These are phyloP conservation scores for Yamadazyma triangularis DNA, from an alignment of 1,139 yeast species.

Conservation along the genomic window DNA sequence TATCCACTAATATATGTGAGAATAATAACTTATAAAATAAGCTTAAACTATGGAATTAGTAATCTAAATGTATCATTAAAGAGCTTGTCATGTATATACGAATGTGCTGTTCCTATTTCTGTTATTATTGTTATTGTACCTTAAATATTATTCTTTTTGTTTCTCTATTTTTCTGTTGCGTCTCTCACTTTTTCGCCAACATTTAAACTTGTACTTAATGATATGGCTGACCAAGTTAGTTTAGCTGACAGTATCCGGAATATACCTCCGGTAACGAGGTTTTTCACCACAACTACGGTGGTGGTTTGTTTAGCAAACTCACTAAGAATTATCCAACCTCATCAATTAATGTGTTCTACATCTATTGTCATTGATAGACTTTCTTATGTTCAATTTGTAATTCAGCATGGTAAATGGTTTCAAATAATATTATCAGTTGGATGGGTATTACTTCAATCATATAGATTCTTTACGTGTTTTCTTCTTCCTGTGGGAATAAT, in stretches of 20 bases:
- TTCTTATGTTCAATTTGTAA: not conserved
- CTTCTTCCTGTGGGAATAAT: slow-evolving; percentile 36
- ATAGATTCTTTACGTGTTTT: slow-evolving; percentile 48
- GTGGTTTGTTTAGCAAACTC: slow-evolving; percentile 24
- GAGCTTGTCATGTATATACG: too few relatives aligned
- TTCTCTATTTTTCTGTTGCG: too few relatives aligned
- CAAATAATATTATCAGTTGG: not conserved
- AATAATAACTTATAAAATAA: too few relatives aligned
- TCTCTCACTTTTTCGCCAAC: too few relatives aligned
- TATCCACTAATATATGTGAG: too few relatives aligned
- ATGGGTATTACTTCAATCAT: slow-evolving; percentile 22
- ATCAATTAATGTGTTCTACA: slow-evolving; percentile 2
- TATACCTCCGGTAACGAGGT: slow-evolving; percentile 46
- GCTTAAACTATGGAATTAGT: too few relatives aligned
- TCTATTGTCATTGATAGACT: not conserved
- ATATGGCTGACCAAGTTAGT: too few relatives aligned
- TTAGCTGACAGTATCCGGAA: slow-evolving; percentile 27
- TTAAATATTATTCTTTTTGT: too few relatives aligned
- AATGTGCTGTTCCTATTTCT: too few relatives aligned
- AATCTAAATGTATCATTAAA: too few relatives aligned
- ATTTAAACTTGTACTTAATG: too few relatives aligned
- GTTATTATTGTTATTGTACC: too few relatives aligned
- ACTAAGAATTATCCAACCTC: slow-evolving; percentile 13
- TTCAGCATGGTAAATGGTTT: not conserved
- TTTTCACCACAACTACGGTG: slow-evolving; percentile 37